A percentile compares a stretch with the other conserved stretches of the same genome.
Conservation (phyloP, 306 rosid genomes). For the Trifolium subterraneum region DNA sequence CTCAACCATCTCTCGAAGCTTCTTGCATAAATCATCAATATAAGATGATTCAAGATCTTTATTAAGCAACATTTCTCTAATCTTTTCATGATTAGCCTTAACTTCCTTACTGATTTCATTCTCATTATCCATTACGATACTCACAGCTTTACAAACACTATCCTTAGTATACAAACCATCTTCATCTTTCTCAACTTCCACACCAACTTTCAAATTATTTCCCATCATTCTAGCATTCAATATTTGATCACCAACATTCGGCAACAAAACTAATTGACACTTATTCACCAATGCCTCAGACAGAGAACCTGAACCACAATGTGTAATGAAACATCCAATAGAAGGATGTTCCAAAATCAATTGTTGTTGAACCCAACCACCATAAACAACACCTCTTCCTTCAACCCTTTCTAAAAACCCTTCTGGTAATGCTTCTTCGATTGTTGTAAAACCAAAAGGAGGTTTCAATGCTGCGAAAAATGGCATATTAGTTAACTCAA, state of each 20-base stretch:
- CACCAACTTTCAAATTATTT: slow-evolving; percentile 46
- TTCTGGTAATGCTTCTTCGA: slow-evolving; percentile 45
- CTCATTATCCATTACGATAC: slow-evolving; percentile 43
- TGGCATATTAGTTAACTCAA: slow-evolving; percentile 37
- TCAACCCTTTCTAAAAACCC: slow-evolving; percentile 39
- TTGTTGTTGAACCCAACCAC: slow-evolving; percentile 48
- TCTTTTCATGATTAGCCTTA: slow-evolving; percentile 30
- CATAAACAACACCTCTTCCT: slow-evolving; percentile 44
- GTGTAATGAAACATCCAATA: slow-evolving; percentile 47
- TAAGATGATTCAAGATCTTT: slow-evolving; percentile 40
- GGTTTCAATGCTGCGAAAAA: slow-evolving; percentile 44
- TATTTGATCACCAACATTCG: slow-evolving; percentile 40
- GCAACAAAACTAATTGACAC: slow-evolving; percentile 47
- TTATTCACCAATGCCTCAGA: slow-evolving; percentile 43
- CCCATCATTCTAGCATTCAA: slow-evolving; percentile 44
- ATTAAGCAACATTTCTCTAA: slow-evolving; percentile 39
- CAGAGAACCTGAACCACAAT: slow-evolving; percentile 48
- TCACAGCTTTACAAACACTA: slow-evolving; percentile 43
- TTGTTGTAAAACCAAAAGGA: slow-evolving; percentile 39
- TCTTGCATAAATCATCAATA: slow-evolving; percentile 36
- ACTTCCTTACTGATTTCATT: slow-evolving; percentile 40
- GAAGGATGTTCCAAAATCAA: slow-evolving; percentile 47
- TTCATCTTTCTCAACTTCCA: slow-evolving; percentile 47
- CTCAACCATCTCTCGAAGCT: slow-evolving; percentile 44
- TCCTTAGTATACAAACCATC: slow-evolving; percentile 42